Base-by-base conservation (phyloP, 148 eudicot species). In the Limonium bicolor region DNA sequence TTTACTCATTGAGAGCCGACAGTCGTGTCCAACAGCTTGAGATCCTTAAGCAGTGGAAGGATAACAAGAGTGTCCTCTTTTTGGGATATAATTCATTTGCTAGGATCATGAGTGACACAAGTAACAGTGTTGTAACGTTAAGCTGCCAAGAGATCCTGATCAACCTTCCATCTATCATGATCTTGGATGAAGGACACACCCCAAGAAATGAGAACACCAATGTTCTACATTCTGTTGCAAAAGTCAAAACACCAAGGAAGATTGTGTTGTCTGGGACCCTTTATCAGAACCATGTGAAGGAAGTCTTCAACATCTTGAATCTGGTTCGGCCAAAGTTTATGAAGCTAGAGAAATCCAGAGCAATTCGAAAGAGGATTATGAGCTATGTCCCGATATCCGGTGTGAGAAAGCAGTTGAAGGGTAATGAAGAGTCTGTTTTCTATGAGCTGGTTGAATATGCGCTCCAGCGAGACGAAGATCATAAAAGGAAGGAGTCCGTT, bases 131-230 rank as follows among this genome's bases (percentile, higher is more conserved):
- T 26, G 45, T 46, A 14, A 62, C 90, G 5, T 54, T 47, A 29
- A 53, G 60, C 21, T 87, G 96, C 71, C 82, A 72, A 38, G 72
- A 65, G 47, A 54, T 76, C 28, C 48, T 87, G 33, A 54, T 87
- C 40, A 58, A 51, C 41, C 38, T 41, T 26, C 96, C 96, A 1
- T 60, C 72, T 4, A 65, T 87, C 37, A 74, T 87, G 23, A 82
- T 87, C 18, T 51, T 87, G 70, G 96, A 87, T 37, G 94, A 87
- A 63, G 96, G 96, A 3, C 96, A 87, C 52, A 82, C 85, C 41
- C 96, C 96, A 2, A 58, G 96, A 55, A 87, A 82, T 45, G 79
- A 79, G 53, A 66, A 87, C 22, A 87, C 96, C 18, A 83, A 87
- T 43, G 66, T 79, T 16, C 41, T 87, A 29, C 69, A 68, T 48